A percentile compares a stretch with the other conserved stretches of the same genome.
Conservation (phyloP, 2,329 filamentous ascomycete species). For the Achaetomium macrosporum region DNA sequence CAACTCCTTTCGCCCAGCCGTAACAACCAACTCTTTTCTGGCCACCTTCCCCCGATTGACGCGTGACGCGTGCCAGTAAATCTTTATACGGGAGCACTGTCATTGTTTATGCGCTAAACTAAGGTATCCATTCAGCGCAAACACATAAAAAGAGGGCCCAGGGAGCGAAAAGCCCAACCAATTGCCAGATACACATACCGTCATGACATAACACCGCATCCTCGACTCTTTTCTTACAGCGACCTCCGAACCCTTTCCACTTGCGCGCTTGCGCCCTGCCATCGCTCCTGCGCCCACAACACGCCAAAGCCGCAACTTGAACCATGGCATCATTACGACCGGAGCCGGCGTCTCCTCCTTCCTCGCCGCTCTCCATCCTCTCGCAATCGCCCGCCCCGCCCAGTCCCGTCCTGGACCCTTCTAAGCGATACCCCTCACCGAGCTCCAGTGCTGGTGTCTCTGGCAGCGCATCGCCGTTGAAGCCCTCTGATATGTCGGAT, state of each 20-base stretch:
- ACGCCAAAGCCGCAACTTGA: conserved; percentile 4
- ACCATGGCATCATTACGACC: conserved; percentile 25
- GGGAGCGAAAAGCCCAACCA: no score
- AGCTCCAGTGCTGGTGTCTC: conserved; percentile 41
- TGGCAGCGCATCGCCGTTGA: conserved; percentile 47
- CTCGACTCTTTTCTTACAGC: background rate
- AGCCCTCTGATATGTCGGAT: conserved; percentile 36
- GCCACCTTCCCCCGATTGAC: background rate
- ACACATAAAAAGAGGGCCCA: no score
- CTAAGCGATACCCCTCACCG: conserved; percentile 48
- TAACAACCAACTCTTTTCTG: background rate
- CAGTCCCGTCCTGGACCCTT: conserved; percentile 37
- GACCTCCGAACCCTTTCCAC: background rate
- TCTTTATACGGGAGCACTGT: no score
- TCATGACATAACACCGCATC: background rate
- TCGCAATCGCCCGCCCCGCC: conserved; percentile 49
- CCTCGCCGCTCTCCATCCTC: conserved; percentile 50
- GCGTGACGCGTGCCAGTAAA: no score
- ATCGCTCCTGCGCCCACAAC: background rate
- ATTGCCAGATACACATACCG: no score
- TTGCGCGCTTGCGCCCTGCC: conserved; percentile 1
- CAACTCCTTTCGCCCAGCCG: conserved; percentile 9
- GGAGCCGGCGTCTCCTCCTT: conserved; percentile 28
- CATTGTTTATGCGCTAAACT: no score
- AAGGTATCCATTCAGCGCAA: no score